Conservation (phyloP, 2,329 filamentous ascomycete genomes). For the Fusarium robinianum region DNA sequence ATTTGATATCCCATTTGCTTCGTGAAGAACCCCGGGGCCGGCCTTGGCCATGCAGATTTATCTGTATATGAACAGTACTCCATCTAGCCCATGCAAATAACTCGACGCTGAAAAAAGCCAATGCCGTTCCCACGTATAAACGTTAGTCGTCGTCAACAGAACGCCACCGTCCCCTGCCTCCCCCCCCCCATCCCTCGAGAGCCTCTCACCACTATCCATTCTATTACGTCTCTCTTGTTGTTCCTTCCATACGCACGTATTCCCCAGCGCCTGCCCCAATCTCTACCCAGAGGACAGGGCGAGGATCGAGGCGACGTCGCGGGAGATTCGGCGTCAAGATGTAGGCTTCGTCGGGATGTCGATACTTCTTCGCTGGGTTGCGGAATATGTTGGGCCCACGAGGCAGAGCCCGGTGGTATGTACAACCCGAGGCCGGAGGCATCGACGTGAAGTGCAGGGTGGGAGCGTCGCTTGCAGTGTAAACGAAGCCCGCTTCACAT, state of each 20-base stretch:
- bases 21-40: slow-evolving; percentile 5
- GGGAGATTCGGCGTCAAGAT: slow-evolving; percentile 2
- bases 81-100: slow-evolving; percentile 10
- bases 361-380: slow-evolving; percentile 1
- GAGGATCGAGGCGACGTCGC: slow-evolving; percentile 13
- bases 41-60: slow-evolving; percentile 1
- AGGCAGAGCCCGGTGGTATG: slow-evolving; percentile 9
- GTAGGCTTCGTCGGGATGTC: slow-evolving; percentile 7
- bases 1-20: too few species aligned
- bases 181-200: slow-evolving; percentile 9
- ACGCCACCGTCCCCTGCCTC: too few species aligned
- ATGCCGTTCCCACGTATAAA: slow-evolving; percentile 6
- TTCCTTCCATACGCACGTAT: slow-evolving; percentile 9
- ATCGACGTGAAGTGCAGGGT: slow-evolving; percentile 8
- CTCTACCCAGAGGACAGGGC: slow-evolving; percentile 10
- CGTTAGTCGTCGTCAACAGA: too few species aligned
- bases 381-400: slow-evolving; percentile 7
- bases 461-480: slow-evolving; percentile 12
- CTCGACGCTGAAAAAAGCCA: slow-evolving; percentile 9
- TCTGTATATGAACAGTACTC: slow-evolving; percentile 8
- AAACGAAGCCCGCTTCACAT: slow-evolving; percentile 59
- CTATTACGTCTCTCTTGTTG: slow-evolving; percentile 7
- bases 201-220: background rate
- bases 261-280: slow-evolving; percentile 10
- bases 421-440: slow-evolving; percentile 15